Base-by-base conservation (phyloP, 2,329 filamentous ascomycete genomes). In the Diaporthe ilicicola region DNA sequence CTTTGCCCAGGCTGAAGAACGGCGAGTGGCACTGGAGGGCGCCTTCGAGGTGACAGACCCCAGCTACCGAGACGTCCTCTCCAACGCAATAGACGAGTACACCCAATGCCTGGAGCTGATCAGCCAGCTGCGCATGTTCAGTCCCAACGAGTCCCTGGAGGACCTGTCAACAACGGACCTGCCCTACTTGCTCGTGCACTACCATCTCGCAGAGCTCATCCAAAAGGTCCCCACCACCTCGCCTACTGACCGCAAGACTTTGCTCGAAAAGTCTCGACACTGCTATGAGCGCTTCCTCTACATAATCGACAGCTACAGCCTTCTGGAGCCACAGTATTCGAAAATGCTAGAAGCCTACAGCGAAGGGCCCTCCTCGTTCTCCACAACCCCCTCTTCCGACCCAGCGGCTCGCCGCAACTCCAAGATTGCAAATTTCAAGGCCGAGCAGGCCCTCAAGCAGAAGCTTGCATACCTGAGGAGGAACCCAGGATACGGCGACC, bases 141-240 rank as follows among this genome's bases (percentile, higher is more conserved):
- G 94, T 75, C 87, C 91, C 44, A 99, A 99, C 81, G 96, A 99
- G 81, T 88, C 89, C 0, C 82, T 95, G 48, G 96, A 99, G 73
- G 96, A 99, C 82, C 84, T 98, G 39, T 86, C 93, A 17, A 97
- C 95, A 1, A 87, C 88, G n/a, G 92, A 97, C 77, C 83, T 99
- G 39, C 94, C 94, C 82, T 97, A 95, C 80, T 87, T 99, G 73
- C 87, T 94, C 27, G 88, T 95, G 73, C 88, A 92, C 80, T 94
- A 91, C 80, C 89, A 92, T 77, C 84, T 96, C 67, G 95, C 94
- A 42, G 94, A 97, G 78, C 87, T 98, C 15, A 84, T 92, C 46
- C 90, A 94, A 77, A 91, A 89, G 75, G 86, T 92, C 72, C 90
- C 88, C 71, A 85, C 86, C 53, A 79, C 84, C 8, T 81, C 82